Evolutionary conservation across 176 grass and related monocot species (phyloP), one percentile per base, ranked within the genome.

Genomic region (Pontederia crassipes): DNA sequence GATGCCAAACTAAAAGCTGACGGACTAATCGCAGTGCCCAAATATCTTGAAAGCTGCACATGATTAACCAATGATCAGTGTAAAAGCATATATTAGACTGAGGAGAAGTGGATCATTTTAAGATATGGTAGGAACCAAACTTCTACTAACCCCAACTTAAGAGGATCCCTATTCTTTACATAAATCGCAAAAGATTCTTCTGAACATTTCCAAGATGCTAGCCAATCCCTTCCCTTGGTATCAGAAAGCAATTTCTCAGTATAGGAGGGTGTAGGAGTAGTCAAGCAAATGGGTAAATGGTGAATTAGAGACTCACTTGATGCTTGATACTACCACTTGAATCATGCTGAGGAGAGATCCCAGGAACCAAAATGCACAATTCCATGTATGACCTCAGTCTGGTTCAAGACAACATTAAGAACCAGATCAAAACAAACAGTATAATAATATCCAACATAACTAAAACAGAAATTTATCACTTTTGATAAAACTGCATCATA

Each of bases 351-450:
- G 78, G 77, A 16, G 86, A 90, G 72, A 84, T 87, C 48, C 87
- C 92, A 56, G 92, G 91, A 24, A 90, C 78, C 77, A 96, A 90
- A 83, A 96, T 96, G 74, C 87, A 96, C 75, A 90, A 72, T 62
- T 96, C 92, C 92, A 96, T 90, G 77, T 96, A 96, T 45, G 92
- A 96, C 29, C 83, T 96, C 56, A 96, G 77, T 69, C 92, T 90
- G 84, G 32, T 40, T 40, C 32, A 3, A 40, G 32, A 40, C 6
- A 40, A 7, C 32, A 40, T 3, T 40, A 40, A 40, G 32, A 40
- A 40, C 2, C 32, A 40, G 32, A 40, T 40, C 32, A 40, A 40
- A 40, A 4, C 32, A 40, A 40, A 40, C 32, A 40, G 6, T 40
- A 7, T 40, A 40, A 40, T 40, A 40, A 40, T 40, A 7, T 40